Evolutionary conservation across 2,329 filamentous ascomycete genomes (phyloP).

Genomic region (Geosmithia putterillii): DNA sequence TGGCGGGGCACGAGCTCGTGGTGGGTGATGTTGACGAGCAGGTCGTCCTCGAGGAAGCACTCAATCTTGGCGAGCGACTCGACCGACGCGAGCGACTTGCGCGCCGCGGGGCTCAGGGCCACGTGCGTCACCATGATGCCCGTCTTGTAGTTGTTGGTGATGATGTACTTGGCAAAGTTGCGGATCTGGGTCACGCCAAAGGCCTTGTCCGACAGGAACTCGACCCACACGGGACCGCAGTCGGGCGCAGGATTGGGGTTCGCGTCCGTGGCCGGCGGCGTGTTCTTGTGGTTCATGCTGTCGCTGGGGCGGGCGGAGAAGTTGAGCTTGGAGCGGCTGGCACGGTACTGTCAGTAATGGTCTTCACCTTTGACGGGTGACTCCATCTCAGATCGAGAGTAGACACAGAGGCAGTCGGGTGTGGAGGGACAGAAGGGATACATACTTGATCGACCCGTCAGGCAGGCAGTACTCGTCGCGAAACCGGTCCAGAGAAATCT

Average conservation of each 20-base stretch:
- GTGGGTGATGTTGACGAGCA: conserved; percentile 95
- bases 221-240: conserved; percentile 83
- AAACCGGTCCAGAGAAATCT: conserved; percentile 77
- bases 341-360: not conserved
- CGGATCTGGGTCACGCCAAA: conserved; percentile 91
- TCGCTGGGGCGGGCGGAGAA: conserved; percentile 80
- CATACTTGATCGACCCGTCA: conserved; percentile 68
- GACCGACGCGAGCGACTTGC: conserved; percentile 73
- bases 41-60: conserved; percentile 89
- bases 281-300: conserved; percentile 76
- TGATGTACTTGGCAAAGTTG: conserved; percentile 72
- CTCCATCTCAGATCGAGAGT: not conserved
- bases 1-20: conserved; percentile 95
- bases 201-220: conserved; percentile 70
- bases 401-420: not conserved
- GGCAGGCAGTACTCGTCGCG: conserved; percentile 56
- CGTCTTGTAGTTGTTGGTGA: conserved; percentile 69
- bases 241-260: conserved; percentile 61
- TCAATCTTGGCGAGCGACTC: conserved; percentile 72
- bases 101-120: conserved; percentile 71
- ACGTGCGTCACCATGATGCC: conserved; percentile 83
- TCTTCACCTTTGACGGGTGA: not conserved
- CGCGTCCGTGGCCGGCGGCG: conserved; percentile 52
- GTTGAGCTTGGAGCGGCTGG: conserved; percentile 70
- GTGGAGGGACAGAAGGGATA: not conserved